These are phyloP conservation scores for Clitopilus passeckerianus DNA, from an alignment of 768 basidiomycete genomes.

Conservation along the genomic window DNA sequence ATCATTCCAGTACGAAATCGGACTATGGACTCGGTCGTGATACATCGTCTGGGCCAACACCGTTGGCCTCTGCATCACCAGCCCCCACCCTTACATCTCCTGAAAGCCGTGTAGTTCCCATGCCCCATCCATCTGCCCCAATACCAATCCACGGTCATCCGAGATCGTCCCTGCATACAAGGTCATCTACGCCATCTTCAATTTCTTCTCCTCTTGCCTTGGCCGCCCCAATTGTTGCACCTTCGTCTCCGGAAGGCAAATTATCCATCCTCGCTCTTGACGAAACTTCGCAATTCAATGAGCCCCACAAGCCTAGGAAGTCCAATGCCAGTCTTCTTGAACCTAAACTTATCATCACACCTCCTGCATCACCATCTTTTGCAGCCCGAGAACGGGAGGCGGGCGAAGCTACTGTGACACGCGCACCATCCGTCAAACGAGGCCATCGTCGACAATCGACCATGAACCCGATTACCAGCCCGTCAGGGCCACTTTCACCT, in stretches of 20 bases:
- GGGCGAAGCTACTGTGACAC: conserved; percentile 25
- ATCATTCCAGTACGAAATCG: conserved; percentile 59
- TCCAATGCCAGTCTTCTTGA: conserved; percentile 62
- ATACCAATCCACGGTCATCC: conserved; percentile 17
- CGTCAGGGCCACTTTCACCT: conserved; percentile 77
- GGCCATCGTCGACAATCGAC: conserved; percentile 71
- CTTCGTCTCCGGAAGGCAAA: conserved; percentile 51
- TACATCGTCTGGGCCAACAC: conserved; percentile 58
- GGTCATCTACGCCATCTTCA: conserved; percentile 86
- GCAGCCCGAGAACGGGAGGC: conserved; percentile 27
- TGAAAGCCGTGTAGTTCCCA: conserved; percentile 22
- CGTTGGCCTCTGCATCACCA: conserved; percentile 56
- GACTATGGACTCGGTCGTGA: conserved; percentile 55
- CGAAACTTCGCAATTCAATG: conserved; percentile 31
- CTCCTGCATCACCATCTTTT: conserved; percentile 71
- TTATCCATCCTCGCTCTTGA: conserved; percentile 67
- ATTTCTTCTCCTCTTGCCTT: conserved; percentile 84
- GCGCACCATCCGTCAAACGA: conserved; percentile 48
- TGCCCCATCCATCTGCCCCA: conserved; percentile 20
- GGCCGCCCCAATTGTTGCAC: conserved; percentile 78
- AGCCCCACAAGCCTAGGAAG: conserved; percentile 44
- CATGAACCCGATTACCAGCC: conserved; percentile 56
- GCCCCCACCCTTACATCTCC: conserved; percentile 24
- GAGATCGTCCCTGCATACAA: conserved; percentile 56
- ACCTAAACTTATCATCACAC: conserved; percentile 65